phyloP scores from a whole-genome alignment of 306 rosid species.

The Vicia villosa region DNA sequence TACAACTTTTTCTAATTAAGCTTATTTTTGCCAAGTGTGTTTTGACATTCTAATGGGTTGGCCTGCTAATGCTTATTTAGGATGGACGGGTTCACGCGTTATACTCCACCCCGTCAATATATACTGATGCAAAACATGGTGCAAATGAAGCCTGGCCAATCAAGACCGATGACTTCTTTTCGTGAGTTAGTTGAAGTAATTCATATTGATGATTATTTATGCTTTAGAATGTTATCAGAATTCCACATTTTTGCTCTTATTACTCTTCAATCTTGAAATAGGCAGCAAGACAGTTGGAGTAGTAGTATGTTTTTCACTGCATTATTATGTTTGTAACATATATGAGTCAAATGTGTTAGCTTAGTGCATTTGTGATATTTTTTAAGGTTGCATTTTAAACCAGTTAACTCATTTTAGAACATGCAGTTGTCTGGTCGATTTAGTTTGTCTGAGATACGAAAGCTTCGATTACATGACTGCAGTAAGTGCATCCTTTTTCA shows the following conservation, averaged over 20 bases:
- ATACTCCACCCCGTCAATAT: slow-evolving; percentile 86
- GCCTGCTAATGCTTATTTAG: slow-evolving; percentile 46
- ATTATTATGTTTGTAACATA: no score
- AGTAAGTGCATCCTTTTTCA: no score
- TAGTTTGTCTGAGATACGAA: no score
- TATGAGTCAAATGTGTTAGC: no score
- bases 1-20: slow-evolving; percentile 26
- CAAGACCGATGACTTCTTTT: slow-evolving; percentile 82
- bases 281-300: slow-evolving; percentile 91
- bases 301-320: no score
- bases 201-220: slow-evolving; percentile 21
- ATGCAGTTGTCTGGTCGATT: no score
- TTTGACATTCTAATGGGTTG: slow-evolving; percentile 32
- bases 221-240: slow-evolving; percentile 5
- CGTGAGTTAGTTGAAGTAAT: slow-evolving; percentile 56
- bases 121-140: slow-evolving; percentile 83
- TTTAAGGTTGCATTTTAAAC: no score
- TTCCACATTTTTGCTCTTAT: slow-evolving; percentile 7
- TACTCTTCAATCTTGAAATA: slow-evolving; percentile 42
- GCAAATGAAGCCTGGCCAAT: slow-evolving; percentile 75
- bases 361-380: no score
- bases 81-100: slow-evolving; percentile 88
- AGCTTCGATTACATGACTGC: no score
- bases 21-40: not conserved
- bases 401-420: no score